Conservation (phyloP, 192 early-diverging fungal species). For the Spizellomyces punctatus region DNA sequence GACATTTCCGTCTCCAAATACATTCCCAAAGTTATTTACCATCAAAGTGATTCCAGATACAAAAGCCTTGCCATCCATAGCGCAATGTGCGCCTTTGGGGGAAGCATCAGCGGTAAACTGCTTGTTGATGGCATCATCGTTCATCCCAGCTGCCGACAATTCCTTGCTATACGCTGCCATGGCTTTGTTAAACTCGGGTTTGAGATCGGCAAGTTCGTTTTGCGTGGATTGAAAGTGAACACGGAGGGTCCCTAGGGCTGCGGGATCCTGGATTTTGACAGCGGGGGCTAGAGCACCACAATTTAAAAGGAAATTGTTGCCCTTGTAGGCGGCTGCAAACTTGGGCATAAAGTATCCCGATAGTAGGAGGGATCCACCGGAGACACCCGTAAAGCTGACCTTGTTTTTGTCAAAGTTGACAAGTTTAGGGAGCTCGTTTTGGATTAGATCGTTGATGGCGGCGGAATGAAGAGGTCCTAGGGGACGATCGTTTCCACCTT, state of each 20-base stretch:
- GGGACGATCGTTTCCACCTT: conserved; percentile 19
- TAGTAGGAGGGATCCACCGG: conserved; percentile 31
- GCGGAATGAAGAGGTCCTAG: conserved; percentile 28
- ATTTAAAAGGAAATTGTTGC: conserved; percentile 12
- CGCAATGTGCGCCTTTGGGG: conserved; percentile 35
- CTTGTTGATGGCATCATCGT: background rate
- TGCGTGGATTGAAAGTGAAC: conserved; percentile 33
- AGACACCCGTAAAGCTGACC: conserved; percentile 38
- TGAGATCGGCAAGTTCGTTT: conserved; percentile 24
- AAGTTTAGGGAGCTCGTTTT: conserved; percentile 25
- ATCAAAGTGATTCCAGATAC: conserved; percentile 30
- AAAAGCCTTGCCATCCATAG: conserved; percentile 34
- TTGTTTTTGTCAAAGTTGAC: conserved; percentile 23
- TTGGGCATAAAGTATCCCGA: conserved; percentile 26
- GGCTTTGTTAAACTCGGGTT: conserved; percentile 16
- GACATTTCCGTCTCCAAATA: conserved; percentile 8
- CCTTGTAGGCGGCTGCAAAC: conserved; percentile 27
- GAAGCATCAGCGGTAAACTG: conserved; percentile 32
- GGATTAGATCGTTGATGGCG: conserved; percentile 29
- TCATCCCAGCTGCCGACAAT: background rate
- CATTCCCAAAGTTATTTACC: conserved; percentile 27
- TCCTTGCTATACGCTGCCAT: conserved; percentile 11
- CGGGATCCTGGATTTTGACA: background rate
- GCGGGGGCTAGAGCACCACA: conserved; percentile 26
- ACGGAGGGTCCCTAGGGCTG: conserved; percentile 1